A percentile compares a stretch with the other conserved stretches of the same genome.
These are phyloP conservation scores for Medicago ruthenica DNA, from an alignment of 306 rosid species.

Conservation along the genomic window DNA sequence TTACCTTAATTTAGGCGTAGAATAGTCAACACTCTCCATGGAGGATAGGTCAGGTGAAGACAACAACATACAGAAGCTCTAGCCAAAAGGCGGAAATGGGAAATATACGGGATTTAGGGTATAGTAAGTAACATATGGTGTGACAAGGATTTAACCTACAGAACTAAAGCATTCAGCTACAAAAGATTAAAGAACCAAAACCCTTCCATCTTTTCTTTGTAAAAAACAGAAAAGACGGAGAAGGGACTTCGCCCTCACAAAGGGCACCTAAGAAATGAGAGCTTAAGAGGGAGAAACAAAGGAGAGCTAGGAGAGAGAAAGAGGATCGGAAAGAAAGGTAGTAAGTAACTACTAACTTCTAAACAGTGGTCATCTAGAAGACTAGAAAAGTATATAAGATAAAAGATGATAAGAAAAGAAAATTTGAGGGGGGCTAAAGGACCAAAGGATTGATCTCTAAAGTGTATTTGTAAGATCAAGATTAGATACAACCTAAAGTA, in stretches of 20 bases:
- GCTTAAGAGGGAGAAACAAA: slow-evolving; percentile 2
- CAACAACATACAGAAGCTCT: slow-evolving; percentile 27
- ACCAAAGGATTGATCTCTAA: slow-evolving; percentile 36
- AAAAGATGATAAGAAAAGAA: neutral
- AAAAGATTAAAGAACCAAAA: slow-evolving; percentile 41
- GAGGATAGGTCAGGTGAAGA: slow-evolving; percentile 36
- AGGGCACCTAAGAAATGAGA: slow-evolving; percentile 1
- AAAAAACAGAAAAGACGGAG: slow-evolving; percentile 67
- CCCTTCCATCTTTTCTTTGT: slow-evolving; percentile 67
- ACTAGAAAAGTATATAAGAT: neutral
- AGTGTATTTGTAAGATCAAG: slow-evolving; percentile 30
- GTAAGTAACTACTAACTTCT: slow-evolving; percentile 14
- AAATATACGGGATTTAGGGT: neutral
- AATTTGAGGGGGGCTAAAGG: neutral
- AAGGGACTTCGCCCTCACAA: slow-evolving; percentile 46
- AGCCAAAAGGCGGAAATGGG: slow-evolving; percentile 28
- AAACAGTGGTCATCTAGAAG: slow-evolving; percentile 29
- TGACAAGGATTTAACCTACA: slow-evolving; percentile 44
- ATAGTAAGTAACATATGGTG: slow-evolving; percentile 33
- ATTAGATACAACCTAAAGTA: slow-evolving; percentile 46
- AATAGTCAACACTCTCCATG: slow-evolving; percentile 47
- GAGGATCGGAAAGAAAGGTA: slow-evolving; percentile 24
- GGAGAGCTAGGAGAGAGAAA: slow-evolving; percentile 38
- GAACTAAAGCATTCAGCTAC: slow-evolving; percentile 43
- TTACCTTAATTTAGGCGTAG: slow-evolving; percentile 55